phyloP scores from a whole-genome alignment of 441 rosid genomes.

The Erodium chrysanthum region DNA sequence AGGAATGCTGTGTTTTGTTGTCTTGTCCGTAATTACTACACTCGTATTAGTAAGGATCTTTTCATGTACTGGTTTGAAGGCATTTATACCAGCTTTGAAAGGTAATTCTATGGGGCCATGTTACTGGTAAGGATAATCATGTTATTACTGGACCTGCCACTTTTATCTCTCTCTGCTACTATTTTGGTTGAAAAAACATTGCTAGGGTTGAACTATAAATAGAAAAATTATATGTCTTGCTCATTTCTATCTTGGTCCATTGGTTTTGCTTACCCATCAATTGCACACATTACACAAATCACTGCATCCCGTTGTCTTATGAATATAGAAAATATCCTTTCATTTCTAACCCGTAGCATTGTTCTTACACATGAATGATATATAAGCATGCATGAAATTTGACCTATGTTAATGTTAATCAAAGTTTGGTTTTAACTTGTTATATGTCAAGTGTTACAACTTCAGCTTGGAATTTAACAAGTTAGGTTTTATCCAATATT shows the following conservation, averaged over 20 bases:
- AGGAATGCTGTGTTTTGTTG: slow-evolving; percentile 79
- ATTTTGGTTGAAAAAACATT: background rate
- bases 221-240: background rate
- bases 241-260: background rate
- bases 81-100: slow-evolving; percentile 61
- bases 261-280: background rate
- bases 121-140: background rate
- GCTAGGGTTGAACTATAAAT: background rate
- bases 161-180: background rate
- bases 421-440: background rate
- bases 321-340: background rate
- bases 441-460: background rate
- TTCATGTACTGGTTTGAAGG: slow-evolving; percentile 73
- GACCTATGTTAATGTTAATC: background rate
- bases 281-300: background rate
- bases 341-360: background rate
- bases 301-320: background rate
- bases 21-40: slow-evolving; percentile 45
- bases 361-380: background rate
- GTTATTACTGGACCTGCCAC: background rate
- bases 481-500: background rate
- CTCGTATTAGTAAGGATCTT: slow-evolving; percentile 54
- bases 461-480: background rate
- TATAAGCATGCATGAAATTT: slow-evolving; percentile 1
- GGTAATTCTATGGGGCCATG: slow-evolving; percentile 34